Evolutionary conservation across 768 basidiomycete species (phyloP), one percentile per base, ranked within the genome.

Genomic region (Trametes elegans): DNA sequence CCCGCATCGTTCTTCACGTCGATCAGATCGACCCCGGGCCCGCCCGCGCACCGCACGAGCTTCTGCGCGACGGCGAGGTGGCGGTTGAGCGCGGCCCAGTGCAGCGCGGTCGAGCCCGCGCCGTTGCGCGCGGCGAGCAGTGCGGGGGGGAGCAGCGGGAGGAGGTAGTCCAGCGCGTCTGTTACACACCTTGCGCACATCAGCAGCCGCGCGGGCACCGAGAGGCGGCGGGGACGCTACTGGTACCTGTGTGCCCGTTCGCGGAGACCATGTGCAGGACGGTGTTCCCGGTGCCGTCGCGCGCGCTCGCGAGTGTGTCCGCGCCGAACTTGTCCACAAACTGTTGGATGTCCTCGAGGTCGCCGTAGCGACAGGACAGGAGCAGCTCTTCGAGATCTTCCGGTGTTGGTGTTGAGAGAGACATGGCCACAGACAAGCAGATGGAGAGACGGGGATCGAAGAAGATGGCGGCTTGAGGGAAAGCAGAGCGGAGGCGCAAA

Each of bases 81-180:
- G 2, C 79, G 74, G 68, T 97, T 98, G 35, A 93, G 69, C 2
- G 89, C 83, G 0, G 94, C 93, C 94, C 94, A 97, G 65, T 98
- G 95, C 6, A 97, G 71, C 7, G 95, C 79, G 2, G 90, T 95
- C 23, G 94, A 95, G 47, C 83, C 78, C 0, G 89, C 78, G 26
- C 68, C 68, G 66, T 97, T 98, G 55, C 80, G 80, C 0, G 76
- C 73, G 2, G 83, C 72, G 19, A 93, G 65, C 7, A 91, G 70
- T 2, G 78, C 68, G 10, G 85, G 67, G 7, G 76, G 70, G 16
- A 81, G 62, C 49, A 83, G 67, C 2, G 90, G 80, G 3, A 96
- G 77, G 13, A 98, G 77, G 63, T 83, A 85, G 42, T 85, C 76
- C 40, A 97, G 79, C 9, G 91, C 67, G 60, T 93, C 93, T 96